Evolutionary conservation across 1,284 basidiomycete genomes (phyloP), one percentile per base, ranked within the genome.

Genomic region (Melampsora occidentalis): DNA sequence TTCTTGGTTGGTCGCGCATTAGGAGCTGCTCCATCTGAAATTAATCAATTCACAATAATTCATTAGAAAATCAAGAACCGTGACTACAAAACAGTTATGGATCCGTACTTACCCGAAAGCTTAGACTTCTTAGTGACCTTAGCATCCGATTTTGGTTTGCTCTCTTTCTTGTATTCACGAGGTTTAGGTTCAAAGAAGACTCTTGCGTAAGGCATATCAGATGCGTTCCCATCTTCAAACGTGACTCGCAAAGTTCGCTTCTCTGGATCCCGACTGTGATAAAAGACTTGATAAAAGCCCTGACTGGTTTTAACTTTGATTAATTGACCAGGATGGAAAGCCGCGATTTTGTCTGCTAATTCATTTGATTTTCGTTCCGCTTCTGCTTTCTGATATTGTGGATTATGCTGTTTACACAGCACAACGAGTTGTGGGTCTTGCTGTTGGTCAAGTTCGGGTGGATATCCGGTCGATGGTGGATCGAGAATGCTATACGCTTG

Each of bases 391-490:
- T 65, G 71, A 53, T 72, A 65, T 22, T 46, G 42, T 10, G 71
- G 71, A 31, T 72, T 72, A 33, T 72, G 71, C 53, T 72, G 71
- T n/a, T 72, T 72, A 61, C 71, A 72, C 48, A 64, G 39, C 20
- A 72, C 49, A 20, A 72, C 62, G n/a, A 65, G 16, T n/a, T 39
- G 63, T 10, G 46, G 62, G 20, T 64, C 62, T 49, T 65, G 62
- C 16, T 61, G 42, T 7, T 49, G 22, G 49, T 65, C 62, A 28
- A 72, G 48, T 4, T 61, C 71, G 2, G 35, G 22, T n/a, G 71
- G 71, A 10, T 28, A 33, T 12, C 71, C 71, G 20, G 14, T 39
- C 31, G 62, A 46, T 35, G 62, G 61, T n/a, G 71, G 71, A 51
- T 72, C 71, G 6, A 72, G 62, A 16, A 72, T 20, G 33, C 71